Percentiles rank a stretch among this genome's conserved stretches.
These are phyloP conservation scores for Cyphellophora europaea DNA, from an alignment of 2,329 filamentous ascomycete genomes.

Conservation along the genomic window DNA sequence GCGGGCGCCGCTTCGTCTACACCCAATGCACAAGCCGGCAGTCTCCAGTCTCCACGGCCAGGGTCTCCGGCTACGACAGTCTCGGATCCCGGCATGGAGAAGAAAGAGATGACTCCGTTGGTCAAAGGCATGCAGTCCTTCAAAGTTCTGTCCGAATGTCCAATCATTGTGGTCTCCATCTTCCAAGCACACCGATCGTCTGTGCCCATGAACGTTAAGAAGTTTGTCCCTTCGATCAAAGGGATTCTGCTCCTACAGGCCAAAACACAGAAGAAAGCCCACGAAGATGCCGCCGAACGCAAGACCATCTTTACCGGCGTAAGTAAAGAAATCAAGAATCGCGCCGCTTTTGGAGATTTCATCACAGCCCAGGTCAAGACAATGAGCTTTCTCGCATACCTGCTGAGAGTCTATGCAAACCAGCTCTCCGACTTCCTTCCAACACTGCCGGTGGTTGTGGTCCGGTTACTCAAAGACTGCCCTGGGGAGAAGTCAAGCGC, in stretches of 20 bases:
- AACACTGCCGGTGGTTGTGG: constrained; percentile 77
- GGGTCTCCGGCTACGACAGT: constrained; percentile 75
- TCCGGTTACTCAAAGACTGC: constrained; percentile 85
- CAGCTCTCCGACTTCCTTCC: constrained; percentile 82
- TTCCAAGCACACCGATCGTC: constrained; percentile 84
- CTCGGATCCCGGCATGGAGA: constrained; percentile 71
- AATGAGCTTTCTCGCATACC: constrained; percentile 95
- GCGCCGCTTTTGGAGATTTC: constrained; percentile 90
- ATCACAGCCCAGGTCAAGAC: constrained; percentile 98
- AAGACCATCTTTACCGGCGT: constrained; percentile 85
- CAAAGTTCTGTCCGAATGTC: constrained; percentile 94
- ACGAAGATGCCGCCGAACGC: constrained; percentile 69
- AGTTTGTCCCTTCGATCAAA: constrained; percentile 91
- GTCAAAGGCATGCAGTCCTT: constrained; percentile 97
- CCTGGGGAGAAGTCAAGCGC: constrained; percentile 88
- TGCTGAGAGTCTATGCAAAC: constrained; percentile 77
- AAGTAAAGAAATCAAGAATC: constrained; percentile 85
- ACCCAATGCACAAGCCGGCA: constrained; percentile 45
- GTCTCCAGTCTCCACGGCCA: constrained; percentile 79
- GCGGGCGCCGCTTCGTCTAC: constrained; percentile 33
- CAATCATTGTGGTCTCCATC: constrained; percentile 96
- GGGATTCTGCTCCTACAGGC: constrained; percentile 80
- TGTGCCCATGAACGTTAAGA: constrained; percentile 75
- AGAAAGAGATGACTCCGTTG: constrained; percentile 70
- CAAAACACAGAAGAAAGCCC: constrained; percentile 84